Percentiles rank a stretch among this genome's conserved stretches.
Conservation (phyloP, 1,284 basidiomycete genomes). For the Trametes sp. region DNA sequence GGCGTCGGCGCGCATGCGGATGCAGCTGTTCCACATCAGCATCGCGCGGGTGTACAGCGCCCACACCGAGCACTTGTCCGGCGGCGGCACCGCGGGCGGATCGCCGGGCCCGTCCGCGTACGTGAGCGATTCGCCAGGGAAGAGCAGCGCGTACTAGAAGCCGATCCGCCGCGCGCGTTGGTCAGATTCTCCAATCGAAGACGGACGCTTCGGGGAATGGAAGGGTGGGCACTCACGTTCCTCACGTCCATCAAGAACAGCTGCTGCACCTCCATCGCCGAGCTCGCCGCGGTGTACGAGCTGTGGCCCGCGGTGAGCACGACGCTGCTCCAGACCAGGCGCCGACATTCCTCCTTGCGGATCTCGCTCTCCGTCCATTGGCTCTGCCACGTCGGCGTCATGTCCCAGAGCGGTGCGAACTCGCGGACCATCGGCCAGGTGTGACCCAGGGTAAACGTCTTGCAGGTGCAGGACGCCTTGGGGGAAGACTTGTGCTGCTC, state of each 20-base stretch:
- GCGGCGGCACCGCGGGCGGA: slow-evolving; percentile 32
- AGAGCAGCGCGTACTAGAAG: slow-evolving; percentile 67
- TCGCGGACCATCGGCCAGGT: slow-evolving; percentile 58
- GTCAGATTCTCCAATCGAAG: neutral
- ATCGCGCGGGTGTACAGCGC: slow-evolving; percentile 72
- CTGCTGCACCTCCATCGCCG: slow-evolving; percentile 49
- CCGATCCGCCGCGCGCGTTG: neutral
- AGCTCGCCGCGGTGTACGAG: slow-evolving; percentile 60
- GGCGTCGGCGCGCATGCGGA: slow-evolving; percentile 59
- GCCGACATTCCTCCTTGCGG: slow-evolving; percentile 70
- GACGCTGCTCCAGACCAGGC: slow-evolving; percentile 75
- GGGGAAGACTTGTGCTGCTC: neutral
- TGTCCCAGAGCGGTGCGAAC: slow-evolving; percentile 68
- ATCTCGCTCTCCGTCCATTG: slow-evolving; percentile 69
- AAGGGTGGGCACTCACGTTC: slow-evolving; percentile 55
- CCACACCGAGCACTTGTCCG: slow-evolving; percentile 73
- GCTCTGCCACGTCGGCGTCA: slow-evolving; percentile 68
- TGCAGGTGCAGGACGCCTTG: slow-evolving; percentile 54
- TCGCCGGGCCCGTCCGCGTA: slow-evolving; percentile 25
- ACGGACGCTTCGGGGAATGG: neutral
- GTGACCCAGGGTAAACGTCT: slow-evolving; percentile 56
- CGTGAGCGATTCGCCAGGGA: slow-evolving; percentile 68
- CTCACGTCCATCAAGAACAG: slow-evolving; percentile 69
- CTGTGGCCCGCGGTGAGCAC: slow-evolving; percentile 68
- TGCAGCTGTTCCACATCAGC: slow-evolving; percentile 76